Percentiles rank a stretch among this genome's conserved stretches.
Conservation (phyloP, 2,329 filamentous ascomycete species). For the Cladophialophora chaetospira region DNA sequence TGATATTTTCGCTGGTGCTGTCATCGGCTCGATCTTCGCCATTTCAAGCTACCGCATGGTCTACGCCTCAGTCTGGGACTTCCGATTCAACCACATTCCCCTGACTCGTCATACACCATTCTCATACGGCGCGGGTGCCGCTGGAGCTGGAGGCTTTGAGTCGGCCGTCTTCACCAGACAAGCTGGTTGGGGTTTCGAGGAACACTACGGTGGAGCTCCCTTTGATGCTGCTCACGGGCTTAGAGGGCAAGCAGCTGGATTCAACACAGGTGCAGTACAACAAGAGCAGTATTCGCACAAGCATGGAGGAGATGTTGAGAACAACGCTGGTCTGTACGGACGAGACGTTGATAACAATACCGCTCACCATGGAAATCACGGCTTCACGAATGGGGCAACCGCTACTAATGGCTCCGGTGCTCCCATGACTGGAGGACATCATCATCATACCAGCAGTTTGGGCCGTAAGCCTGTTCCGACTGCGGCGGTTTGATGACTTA, state of each 20-base stretch:
- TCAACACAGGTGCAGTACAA: conserved; percentile 26
- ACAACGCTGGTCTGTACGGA: conserved; percentile 10
- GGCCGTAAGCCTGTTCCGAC: conserved; percentile 18
- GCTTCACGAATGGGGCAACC: conserved; percentile 5
- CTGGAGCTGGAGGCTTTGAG: conserved; percentile 49
- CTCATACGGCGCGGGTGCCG: conserved; percentile 47
- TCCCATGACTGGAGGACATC: not conserved
- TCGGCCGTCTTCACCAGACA: conserved; percentile 61
- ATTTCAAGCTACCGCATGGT: conserved; percentile 68
- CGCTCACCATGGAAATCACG: conserved; percentile 11
- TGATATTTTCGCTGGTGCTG: conserved; percentile 66
- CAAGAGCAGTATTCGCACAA: conserved; percentile 7
- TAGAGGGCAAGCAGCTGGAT: conserved; percentile 26
- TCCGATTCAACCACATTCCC: conserved; percentile 67
- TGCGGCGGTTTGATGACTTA: conserved; percentile 5
- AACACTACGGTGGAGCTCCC: conserved; percentile 45
- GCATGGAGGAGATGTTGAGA: conserved; percentile 6
- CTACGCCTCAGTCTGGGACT: conserved; percentile 70
- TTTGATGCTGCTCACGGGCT: conserved; percentile 42
- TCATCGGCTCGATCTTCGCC: conserved; percentile 67
- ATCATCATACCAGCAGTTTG: conserved; percentile 8
- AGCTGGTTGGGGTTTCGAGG: conserved; percentile 60
- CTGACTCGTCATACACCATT: conserved; percentile 62
- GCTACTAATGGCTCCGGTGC: not conserved
- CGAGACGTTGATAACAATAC: conserved; percentile 5